phyloP scores from a whole-genome alignment of 2,329 filamentous ascomycete genomes.

The Pseudogymnoascus sp. region DNA sequence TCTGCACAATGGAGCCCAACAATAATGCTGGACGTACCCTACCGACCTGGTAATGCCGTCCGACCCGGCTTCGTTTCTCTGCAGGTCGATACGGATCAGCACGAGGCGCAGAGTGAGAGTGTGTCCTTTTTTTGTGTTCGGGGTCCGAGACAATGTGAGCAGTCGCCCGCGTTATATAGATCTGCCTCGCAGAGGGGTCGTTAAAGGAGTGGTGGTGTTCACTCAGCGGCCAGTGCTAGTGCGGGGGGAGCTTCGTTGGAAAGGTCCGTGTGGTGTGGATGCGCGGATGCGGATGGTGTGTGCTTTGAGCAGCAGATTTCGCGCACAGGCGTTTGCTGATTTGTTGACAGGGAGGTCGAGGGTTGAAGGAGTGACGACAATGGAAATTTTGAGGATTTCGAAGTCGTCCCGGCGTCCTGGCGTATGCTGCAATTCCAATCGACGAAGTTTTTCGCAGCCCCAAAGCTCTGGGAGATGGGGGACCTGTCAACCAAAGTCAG shows the following conservation, averaged over 20 bases:
- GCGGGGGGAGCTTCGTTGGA: conserved; percentile 5
- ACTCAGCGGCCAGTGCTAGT: conserved; percentile 4
- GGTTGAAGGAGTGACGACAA: not conserved
- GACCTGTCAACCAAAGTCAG: conserved; percentile 3
- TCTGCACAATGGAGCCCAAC: not conserved
- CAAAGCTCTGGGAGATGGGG: not conserved
- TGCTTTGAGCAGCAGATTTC: not conserved
- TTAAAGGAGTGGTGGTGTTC: conserved; percentile 2
- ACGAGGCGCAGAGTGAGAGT: not conserved
- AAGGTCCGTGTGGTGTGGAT: conserved; percentile 7
- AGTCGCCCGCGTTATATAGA: conserved; percentile 7
- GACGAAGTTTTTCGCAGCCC: not conserved
- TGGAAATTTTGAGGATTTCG: not conserved
- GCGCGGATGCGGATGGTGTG: not conserved
- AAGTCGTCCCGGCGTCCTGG: not conserved
- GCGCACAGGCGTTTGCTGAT: not conserved
- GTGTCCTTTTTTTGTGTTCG: not conserved
- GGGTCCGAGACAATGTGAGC: conserved; percentile 4
- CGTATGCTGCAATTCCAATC: not conserved
- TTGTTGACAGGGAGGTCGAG: not conserved
- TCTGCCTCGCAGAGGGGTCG: conserved; percentile 6
- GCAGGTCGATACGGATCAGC: not conserved
- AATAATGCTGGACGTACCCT: conserved; percentile 2
- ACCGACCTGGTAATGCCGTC: not conserved
- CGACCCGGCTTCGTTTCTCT: not conserved